phyloP scores from a whole-genome alignment of 1,284 basidiomycete genomes.

The Megacollybia platyphylla region DNA sequence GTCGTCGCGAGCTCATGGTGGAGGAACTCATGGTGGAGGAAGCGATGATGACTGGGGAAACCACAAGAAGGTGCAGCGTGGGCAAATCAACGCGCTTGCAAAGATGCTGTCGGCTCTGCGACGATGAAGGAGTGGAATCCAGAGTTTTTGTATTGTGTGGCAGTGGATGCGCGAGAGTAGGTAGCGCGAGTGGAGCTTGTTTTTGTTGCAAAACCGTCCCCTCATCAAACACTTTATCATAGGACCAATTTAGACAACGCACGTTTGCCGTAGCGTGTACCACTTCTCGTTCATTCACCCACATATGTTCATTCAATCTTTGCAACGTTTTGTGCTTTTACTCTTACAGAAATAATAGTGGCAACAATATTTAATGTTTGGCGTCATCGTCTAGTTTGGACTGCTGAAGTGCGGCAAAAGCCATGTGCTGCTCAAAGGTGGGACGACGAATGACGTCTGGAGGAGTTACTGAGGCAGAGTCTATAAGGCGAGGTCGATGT shows the following conservation, averaged over 20 bases:
- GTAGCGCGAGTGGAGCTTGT: constrained; percentile 30
- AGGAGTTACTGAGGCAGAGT: constrained; percentile 29
- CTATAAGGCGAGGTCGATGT: constrained; percentile 39
- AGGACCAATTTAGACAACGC: neutral
- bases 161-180: constrained; percentile 15
- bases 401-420: constrained; percentile 55
- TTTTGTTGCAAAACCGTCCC: constrained; percentile 7
- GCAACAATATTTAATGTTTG: constrained; percentile 9
- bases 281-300: constrained; percentile 11
- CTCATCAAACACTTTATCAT: constrained; percentile 5
- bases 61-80: constrained; percentile 68
- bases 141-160: neutral
- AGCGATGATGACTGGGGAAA: constrained; percentile 31
- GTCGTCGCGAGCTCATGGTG: constrained; percentile 10
- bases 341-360: constrained; percentile 6
- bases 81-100: constrained; percentile 71
- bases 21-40: constrained; percentile 15
- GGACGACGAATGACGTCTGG: constrained; percentile 38
- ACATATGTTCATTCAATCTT: constrained; percentile 16
- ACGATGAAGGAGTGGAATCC: constrained; percentile 24
- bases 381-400: constrained; percentile 14
- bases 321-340: constrained; percentile 15
- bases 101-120: constrained; percentile 74
- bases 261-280: constrained; percentile 9
- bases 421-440: constrained; percentile 72